A percentile compares a stretch with the other conserved stretches of the same genome.
Evolutionary conservation across 257 asterid genomes (phyloP).

Genomic region (Solanum raphanifolium): DNA sequence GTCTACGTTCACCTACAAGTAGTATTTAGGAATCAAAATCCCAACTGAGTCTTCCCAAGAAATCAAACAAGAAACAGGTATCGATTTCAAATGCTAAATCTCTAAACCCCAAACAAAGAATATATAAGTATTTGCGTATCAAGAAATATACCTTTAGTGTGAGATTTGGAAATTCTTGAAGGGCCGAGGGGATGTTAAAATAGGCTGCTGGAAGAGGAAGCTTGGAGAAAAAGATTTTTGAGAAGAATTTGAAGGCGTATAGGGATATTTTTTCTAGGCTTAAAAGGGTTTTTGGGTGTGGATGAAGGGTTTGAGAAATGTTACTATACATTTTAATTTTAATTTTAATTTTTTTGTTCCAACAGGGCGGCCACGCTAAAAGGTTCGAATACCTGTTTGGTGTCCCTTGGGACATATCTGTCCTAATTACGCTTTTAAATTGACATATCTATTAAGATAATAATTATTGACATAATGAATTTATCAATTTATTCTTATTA

Average conservation of each 20-base stretch:
- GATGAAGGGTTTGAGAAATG: background rate
- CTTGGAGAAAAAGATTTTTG: constrained; percentile 4
- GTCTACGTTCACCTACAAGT: background rate
- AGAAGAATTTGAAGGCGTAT: background rate
- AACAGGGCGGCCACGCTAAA: background rate
- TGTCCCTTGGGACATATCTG: background rate
- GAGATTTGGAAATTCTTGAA: background rate
- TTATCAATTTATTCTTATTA: no score
- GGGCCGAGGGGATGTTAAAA: background rate
- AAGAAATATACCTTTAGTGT: background rate
- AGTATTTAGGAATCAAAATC: background rate
- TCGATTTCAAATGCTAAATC: background rate
- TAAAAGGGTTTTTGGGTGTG: background rate
- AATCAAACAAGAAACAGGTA: background rate
- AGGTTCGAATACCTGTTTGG: background rate
- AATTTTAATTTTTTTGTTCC: background rate
- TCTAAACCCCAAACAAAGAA: background rate
- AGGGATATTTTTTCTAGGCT: background rate
- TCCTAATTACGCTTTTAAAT: no score
- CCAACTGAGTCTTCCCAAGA: background rate
- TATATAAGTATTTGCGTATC: background rate
- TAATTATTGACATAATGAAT: no score
- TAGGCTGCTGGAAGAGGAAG: background rate
- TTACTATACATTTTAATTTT: background rate
- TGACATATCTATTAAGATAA: no score